A percentile compares a stretch with the other conserved stretches of the same genome.
Evolutionary conservation across 768 basidiomycete species (phyloP).

Genomic region (Phylloporus rhodoxanthus): DNA sequence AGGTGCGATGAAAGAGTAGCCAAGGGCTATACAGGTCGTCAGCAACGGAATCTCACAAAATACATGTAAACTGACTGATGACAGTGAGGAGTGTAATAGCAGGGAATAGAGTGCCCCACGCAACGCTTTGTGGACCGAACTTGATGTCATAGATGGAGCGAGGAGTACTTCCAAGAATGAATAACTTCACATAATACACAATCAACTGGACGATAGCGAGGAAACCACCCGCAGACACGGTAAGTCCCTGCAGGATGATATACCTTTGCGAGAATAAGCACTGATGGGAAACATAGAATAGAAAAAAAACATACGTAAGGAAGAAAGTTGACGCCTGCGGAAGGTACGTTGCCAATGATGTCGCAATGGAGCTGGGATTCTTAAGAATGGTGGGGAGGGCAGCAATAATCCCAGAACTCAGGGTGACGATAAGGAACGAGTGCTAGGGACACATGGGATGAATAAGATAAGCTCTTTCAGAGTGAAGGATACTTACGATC

Average conservation of each 20-base stretch:
- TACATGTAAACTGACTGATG: slow-evolving; percentile 51
- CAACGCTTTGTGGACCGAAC: slow-evolving; percentile 59
- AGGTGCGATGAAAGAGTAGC: slow-evolving; percentile 86
- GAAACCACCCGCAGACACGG: slow-evolving; percentile 76
- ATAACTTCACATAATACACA: slow-evolving; percentile 87
- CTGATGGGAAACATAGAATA: background rate
- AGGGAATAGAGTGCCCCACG: slow-evolving; percentile 75
- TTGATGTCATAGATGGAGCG: slow-evolving; percentile 81
- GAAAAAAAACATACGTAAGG: slow-evolving; percentile 53
- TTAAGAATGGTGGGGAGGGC: slow-evolving; percentile 57
- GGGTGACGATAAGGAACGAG: slow-evolving; percentile 86
- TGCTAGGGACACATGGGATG: slow-evolving; percentile 45
- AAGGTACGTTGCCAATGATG: slow-evolving; percentile 67
- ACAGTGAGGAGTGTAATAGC: slow-evolving; percentile 71
- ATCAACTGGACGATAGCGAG: slow-evolving; percentile 68
- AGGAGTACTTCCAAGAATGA: slow-evolving; percentile 84
- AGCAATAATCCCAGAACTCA: slow-evolving; percentile 77
- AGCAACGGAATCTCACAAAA: background rate
- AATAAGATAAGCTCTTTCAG: background rate
- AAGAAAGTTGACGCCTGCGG: slow-evolving; percentile 87
- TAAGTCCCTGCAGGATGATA: slow-evolving; percentile 72
- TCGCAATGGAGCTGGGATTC: slow-evolving; percentile 66
- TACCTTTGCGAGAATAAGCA: slow-evolving; percentile 41
- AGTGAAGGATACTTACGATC: slow-evolving; percentile 49
- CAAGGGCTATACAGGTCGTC: slow-evolving; percentile 43